phyloP scores from a whole-genome alignment of 2,329 filamentous ascomycete genomes.

The Zymoseptoria tritici region DNA sequence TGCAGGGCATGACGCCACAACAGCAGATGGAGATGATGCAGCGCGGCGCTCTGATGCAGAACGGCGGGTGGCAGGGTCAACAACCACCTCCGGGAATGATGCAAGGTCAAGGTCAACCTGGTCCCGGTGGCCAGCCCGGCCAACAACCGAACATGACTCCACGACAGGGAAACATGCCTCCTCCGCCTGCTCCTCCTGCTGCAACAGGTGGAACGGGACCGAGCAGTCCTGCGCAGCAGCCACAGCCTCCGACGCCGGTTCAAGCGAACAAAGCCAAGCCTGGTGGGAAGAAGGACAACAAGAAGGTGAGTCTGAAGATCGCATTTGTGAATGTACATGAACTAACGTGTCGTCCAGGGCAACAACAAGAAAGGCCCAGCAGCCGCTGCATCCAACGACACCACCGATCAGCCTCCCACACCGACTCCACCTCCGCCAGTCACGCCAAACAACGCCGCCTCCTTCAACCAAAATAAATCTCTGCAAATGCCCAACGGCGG shows the following conservation, averaged over 20 bases:
- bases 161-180: slow-evolving; percentile 58
- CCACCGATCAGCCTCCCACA: slow-evolving; percentile 34
- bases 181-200: slow-evolving; percentile 40
- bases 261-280: slow-evolving; percentile 65
- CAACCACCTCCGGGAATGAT: slow-evolving; percentile 34
- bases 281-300: slow-evolving; percentile 59
- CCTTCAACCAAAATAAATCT: slow-evolving; percentile 30
- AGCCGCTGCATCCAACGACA: slow-evolving; percentile 37
- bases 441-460: slow-evolving; percentile 37
- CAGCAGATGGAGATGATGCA: slow-evolving; percentile 41
- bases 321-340: not conserved
- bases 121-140: slow-evolving; percentile 41
- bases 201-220: slow-evolving; percentile 37
- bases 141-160: slow-evolving; percentile 57
- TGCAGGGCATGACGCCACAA: slow-evolving; percentile 44
- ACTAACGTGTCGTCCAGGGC: slow-evolving; percentile 7
- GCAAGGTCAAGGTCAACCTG: slow-evolving; percentile 35
- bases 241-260: slow-evolving; percentile 67
- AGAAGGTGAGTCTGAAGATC: slow-evolving; percentile 26
- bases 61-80: slow-evolving; percentile 29
- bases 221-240: slow-evolving; percentile 40
- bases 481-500: slow-evolving; percentile 28
- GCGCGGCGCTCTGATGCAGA: slow-evolving; percentile 24
- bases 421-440: slow-evolving; percentile 44
- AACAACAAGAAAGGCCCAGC: slow-evolving; percentile 36